Conservation (phyloP, 352 stramenopile species). For the Phytophthora foliorum region DNA sequence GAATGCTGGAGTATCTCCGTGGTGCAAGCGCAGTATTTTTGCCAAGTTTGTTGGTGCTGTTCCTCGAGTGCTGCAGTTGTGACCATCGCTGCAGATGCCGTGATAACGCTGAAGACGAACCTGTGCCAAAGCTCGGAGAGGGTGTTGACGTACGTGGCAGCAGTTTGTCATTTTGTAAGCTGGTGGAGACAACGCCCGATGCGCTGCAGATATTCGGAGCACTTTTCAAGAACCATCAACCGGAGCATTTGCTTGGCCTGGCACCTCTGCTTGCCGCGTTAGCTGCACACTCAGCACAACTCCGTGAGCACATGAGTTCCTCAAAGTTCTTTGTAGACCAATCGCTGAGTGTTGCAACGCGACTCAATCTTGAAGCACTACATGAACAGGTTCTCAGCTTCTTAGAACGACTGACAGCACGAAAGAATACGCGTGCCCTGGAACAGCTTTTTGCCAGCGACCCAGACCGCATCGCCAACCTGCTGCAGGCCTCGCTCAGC, state of each 20-base stretch:
- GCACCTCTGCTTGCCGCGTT: constrained; percentile 55
- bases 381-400: constrained; percentile 63
- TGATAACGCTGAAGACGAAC: background rate
- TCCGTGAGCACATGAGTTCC: constrained; percentile 49
- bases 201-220: constrained; percentile 37
- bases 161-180: constrained; percentile 44
- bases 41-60: constrained; percentile 45
- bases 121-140: background rate
- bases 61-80: constrained; percentile 50
- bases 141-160: constrained; percentile 8
- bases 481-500: constrained; percentile 53
- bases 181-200: constrained; percentile 39
- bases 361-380: constrained; percentile 43
- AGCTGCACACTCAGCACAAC: constrained; percentile 31
- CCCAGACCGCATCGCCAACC: constrained; percentile 64
- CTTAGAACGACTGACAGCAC: constrained; percentile 52
- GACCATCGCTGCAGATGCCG: constrained; percentile 18
- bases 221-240: constrained; percentile 57
- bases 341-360: constrained; percentile 43
- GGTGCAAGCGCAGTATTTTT: constrained; percentile 42
- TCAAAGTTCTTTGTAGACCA: constrained; percentile 45
- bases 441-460: constrained; percentile 52
- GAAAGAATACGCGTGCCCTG: constrained; percentile 61
- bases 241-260: constrained; percentile 52
- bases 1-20: constrained; percentile 46